Evolutionary conservation across 164 flowering plant species (phyloP), one percentile per base, ranked within the genome.

Genomic region (Sedum album): DNA sequence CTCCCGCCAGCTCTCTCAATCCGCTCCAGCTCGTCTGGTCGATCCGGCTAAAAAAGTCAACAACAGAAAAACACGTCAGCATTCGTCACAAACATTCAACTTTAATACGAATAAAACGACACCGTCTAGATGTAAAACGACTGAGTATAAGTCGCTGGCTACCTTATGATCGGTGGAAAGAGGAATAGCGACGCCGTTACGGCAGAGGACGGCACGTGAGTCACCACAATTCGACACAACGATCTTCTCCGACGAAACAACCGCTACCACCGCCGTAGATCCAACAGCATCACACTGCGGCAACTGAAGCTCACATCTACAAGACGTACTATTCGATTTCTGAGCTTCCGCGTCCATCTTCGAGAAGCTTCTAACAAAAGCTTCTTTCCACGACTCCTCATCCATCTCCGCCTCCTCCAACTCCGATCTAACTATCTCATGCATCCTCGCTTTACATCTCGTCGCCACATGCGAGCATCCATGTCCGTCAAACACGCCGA

Each of bases 401-500:
- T 42, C 55, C n/a, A 31, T 72, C 51, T 15, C 44, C 44, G 31
- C 28, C 31, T 14, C 23, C 68, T 76, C 84, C 0, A 88, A 28
- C 76, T 93, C 96, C 20, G 84, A 85, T 60, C 81, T 83, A 66
- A 90, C 80, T 38, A 93, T 77, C 57, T 82, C 77, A 60, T 90
- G 96, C 73, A 93, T 62, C 67, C 91, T 79, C 20, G 84, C 86
- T 71, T 76, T 84, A 71, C 98, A 90, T 72, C 65, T 82, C 79
- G 64, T 74, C 6, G 98, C 94, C 4, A 44, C 90, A 77, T 86
- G 91, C 72, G 91, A 86, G 79, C 91, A 86, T 15, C 91, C 91
- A 28, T 86, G 91, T 61, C 91, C 91, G 57, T 86, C 88, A 71
- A 76, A 86, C 5, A 84, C 83, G 26, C 88, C 88, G 68, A 69